Conservation (phyloP, 306 rosid species). For the Vigna mungo region DNA sequence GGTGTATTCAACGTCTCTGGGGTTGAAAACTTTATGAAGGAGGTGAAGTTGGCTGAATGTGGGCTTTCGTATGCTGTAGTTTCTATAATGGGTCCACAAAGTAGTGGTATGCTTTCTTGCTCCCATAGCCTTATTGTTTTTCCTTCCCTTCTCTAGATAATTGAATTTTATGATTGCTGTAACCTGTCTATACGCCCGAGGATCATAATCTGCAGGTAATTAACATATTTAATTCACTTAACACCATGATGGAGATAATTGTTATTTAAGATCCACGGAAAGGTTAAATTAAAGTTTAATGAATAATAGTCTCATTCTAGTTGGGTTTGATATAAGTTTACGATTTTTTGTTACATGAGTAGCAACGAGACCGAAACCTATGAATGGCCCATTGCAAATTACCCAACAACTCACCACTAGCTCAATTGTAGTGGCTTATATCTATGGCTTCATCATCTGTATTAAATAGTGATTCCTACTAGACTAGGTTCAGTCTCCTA, state of each 20-base stretch:
- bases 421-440: background rate
- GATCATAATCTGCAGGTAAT: conserved; percentile 27
- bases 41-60: conserved; percentile 82
- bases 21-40: conserved; percentile 76
- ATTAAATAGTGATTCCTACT: conserved; percentile 18
- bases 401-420: background rate
- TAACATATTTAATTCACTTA: conserved; percentile 33
- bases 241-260: conserved; percentile 32
- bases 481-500: conserved; percentile 19
- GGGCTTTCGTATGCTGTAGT: conserved; percentile 97
- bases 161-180: conserved; percentile 5
- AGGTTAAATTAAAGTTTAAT: conserved; percentile 33
- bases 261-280: conserved; percentile 24
- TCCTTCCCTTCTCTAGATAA: conserved; percentile 29
- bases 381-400: background rate
- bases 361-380: background rate
- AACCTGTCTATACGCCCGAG: background rate
- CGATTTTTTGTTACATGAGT: background rate
- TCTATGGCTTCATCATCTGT: conserved; percentile 28
- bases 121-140: conserved; percentile 30
- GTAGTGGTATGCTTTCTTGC: conserved; percentile 83
- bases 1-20: conserved; percentile 79
- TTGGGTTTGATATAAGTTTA: conserved; percentile 24
- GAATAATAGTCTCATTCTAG: conserved; percentile 20
- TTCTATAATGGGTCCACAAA: conserved; percentile 99